Base-by-base conservation (phyloP, 2,329 filamentous ascomycete species). In the Hypomyces perniciosus region DNA sequence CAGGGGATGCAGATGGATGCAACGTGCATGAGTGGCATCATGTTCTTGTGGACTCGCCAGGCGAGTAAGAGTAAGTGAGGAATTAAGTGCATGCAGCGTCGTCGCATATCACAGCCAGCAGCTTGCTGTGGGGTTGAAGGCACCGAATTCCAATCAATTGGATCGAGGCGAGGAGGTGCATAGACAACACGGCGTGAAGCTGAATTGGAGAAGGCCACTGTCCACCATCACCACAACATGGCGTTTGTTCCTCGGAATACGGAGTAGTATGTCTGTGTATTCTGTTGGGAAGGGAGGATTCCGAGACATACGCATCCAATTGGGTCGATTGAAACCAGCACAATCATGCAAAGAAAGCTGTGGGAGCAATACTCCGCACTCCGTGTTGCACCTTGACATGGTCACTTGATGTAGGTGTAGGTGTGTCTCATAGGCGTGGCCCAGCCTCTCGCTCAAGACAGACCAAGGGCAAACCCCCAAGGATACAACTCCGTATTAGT, bases 61-160 rank as follows among this genome's bases (percentile, higher is more conserved):
- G 13, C 48, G 48, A 51, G 48, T 51, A n/a, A 10, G 27, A 46
- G 27, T 4, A 20, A 30, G 30, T 38, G 35, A 20, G 45, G 45
- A 29, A 29, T 28, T 46, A 44, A 52, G 50, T 52, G 50, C 50
- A 48, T 48, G 50, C 45, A 52, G 39, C 39, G 27, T 42, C 13
- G 26, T 42, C 13, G 39, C 39, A 28, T 42, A 42, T 28, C 13
- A 42, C 13, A 20, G 39, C 9, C 26, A 6, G 35, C 39, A 30
- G 27, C 8, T 8, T n/a, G 35, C 43, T 30, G 41, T 46, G 48
- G 48, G 48, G 48, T 40, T 39, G 41, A 27, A 26, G 8, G 10
- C 13, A 7, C 13, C 30, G 27, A 44, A 41, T 45, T 31, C 42
- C 48, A 51, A 41, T 51, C 43, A 46, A 30, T 34, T 31, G 29